Conservation (phyloP, 306 rosid species). For the Dalbergia cochinchinensis region DNA sequence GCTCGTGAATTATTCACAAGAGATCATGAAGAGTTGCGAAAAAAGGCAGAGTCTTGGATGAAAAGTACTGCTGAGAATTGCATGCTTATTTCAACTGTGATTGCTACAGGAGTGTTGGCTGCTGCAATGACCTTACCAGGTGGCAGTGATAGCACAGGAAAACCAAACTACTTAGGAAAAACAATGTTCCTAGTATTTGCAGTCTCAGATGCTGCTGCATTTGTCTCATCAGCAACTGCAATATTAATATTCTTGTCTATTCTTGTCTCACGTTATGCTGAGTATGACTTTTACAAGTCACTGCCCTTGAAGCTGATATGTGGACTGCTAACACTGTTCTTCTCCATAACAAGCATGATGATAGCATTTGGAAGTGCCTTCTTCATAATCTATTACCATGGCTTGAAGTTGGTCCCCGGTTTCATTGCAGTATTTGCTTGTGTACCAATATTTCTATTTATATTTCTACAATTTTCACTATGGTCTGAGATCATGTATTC, state of each 20-base stretch:
- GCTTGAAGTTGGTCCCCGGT: constrained; percentile 39
- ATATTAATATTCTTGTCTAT: constrained; percentile 57
- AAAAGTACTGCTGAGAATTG: constrained; percentile 50
- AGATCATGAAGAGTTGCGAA: constrained; percentile 40
- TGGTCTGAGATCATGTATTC: constrained; percentile 41
- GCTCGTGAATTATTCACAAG: constrained; percentile 49
- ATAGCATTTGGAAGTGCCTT: constrained; percentile 53
- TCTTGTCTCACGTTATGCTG: constrained; percentile 54
- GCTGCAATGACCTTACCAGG: constrained; percentile 52
- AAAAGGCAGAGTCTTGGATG: constrained; percentile 57
- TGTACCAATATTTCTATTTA: constrained; percentile 39
- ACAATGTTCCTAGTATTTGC: constrained; percentile 35
- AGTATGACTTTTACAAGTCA: constrained; percentile 53
- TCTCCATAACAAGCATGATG: constrained; percentile 59
- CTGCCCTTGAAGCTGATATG: constrained; percentile 56
- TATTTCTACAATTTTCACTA: constrained; percentile 22
- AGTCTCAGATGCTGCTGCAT: constrained; percentile 54
- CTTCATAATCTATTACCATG: constrained; percentile 45
- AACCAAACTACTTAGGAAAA: constrained; percentile 33
- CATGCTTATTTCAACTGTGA: constrained; percentile 50
- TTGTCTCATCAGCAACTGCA: constrained; percentile 58
- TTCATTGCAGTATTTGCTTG: constrained; percentile 10
- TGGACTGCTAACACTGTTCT: constrained; percentile 50
- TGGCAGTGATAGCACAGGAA: constrained; percentile 29
- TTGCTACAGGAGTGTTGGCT: constrained; percentile 50